Evolutionary conservation across 2,329 filamentous ascomycete genomes (phyloP).

Genomic region (Penicillium rolfsii): DNA sequence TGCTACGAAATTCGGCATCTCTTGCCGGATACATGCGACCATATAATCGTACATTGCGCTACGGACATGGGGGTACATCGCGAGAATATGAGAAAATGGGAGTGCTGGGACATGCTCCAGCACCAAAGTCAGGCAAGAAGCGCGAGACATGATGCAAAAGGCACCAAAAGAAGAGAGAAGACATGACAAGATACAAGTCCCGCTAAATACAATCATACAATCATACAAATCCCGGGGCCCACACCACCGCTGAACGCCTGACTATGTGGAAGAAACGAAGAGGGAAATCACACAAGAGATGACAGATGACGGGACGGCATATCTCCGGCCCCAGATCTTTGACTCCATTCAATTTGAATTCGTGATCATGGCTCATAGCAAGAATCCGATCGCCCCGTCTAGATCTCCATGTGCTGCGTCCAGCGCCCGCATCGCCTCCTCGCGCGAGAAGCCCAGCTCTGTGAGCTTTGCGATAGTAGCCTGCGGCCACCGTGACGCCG

Average conservation of each 20-base stretch:
- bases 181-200: constrained; percentile 9
- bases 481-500: constrained; percentile 52
- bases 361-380: constrained; percentile 54
- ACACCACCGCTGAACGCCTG: constrained; percentile 16
- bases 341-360: not conserved
- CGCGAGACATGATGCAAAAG: not conserved
- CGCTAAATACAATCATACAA: constrained; percentile 29
- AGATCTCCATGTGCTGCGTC: constrained; percentile 83
- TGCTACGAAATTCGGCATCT: not conserved
- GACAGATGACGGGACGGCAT: not conserved
- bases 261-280: constrained; percentile 13
- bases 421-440: constrained; percentile 77
- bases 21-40: not conserved
- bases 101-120: not conserved
- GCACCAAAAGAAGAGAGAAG: constrained; percentile 1
- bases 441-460: constrained; percentile 74
- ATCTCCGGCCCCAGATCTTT: not conserved
- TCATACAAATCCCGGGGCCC: not conserved
- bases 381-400: constrained; percentile 80
- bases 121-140: not conserved
- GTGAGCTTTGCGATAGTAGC: constrained; percentile 76
- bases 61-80: constrained; percentile 10
- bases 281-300: not conserved
- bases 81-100: not conserved
- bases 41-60: constrained; percentile 24